Percentiles rank a stretch among this genome's conserved stretches.
phyloP scores from a whole-genome alignment of 1,284 basidiomycete species.

The Ganoderma multipileum region DNA sequence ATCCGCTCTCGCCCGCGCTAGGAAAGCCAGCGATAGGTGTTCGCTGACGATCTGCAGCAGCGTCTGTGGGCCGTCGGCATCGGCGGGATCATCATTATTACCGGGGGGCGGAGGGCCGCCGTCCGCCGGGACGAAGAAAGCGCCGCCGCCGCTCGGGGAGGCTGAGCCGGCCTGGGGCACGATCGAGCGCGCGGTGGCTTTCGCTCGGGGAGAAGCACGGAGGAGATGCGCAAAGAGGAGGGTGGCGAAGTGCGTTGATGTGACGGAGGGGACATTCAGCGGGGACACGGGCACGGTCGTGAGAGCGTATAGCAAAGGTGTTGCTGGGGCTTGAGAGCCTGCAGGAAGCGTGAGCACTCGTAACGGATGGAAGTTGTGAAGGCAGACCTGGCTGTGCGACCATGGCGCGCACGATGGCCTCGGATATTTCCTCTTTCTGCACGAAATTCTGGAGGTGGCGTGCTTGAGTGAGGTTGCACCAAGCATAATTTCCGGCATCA shows the following conservation, averaged over 20 bases:
- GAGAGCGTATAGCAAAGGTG: constrained; percentile 72
- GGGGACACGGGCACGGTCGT: constrained; percentile 60
- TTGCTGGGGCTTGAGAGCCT: constrained; percentile 55
- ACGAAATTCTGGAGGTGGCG: constrained; percentile 68
- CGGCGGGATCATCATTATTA: constrained; percentile 45
- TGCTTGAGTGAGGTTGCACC: neutral
- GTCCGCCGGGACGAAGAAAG: constrained; percentile 80
- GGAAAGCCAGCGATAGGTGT: constrained; percentile 72
- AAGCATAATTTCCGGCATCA: constrained; percentile 13
- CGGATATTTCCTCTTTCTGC: constrained; percentile 69
- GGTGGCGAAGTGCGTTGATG: constrained; percentile 71
- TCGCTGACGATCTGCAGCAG: constrained; percentile 77
- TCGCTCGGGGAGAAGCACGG: constrained; percentile 72
- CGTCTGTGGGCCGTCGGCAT: constrained; percentile 65
- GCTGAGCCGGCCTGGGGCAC: constrained; percentile 55
- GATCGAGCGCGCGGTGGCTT: constrained; percentile 78
- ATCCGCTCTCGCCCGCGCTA: constrained; percentile 73
- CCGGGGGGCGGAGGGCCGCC: constrained; percentile 46
- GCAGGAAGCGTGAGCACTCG: constrained; percentile 11
- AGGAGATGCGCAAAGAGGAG: constrained; percentile 77
- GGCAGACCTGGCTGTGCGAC: constrained; percentile 56
- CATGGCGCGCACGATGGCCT: constrained; percentile 74
- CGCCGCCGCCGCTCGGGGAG: constrained; percentile 41
- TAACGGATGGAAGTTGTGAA: neutral
- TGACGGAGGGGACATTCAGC: constrained; percentile 58